phyloP scores from a whole-genome alignment of 202 grass and related monocot genomes.

The Saccharum hybrid region DNA sequence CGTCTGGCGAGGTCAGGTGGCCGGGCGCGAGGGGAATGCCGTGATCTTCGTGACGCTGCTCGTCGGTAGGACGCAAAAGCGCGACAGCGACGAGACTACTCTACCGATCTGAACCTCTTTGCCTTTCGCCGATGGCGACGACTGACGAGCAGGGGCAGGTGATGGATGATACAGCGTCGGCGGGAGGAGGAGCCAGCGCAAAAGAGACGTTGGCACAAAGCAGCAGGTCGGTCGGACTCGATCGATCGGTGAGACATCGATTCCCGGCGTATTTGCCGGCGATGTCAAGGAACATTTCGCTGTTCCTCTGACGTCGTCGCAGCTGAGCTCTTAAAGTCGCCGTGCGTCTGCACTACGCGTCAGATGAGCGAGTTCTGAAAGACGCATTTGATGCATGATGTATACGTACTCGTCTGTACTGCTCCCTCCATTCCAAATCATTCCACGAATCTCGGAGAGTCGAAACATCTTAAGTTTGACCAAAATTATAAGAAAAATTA shows the following conservation, averaged over 20 bases:
- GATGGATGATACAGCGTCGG: constrained; percentile 27
- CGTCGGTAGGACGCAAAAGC: constrained; percentile 35
- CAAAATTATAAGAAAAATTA: no score
- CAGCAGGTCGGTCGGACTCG: background rate
- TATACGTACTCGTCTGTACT: background rate
- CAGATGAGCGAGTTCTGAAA: background rate
- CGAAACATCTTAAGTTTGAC: no score
- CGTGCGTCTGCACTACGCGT: background rate
- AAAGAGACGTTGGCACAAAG: constrained; percentile 8
- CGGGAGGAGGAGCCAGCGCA: background rate
- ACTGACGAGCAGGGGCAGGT: background rate
- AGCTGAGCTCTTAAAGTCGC: background rate
- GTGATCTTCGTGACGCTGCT: constrained; percentile 31
- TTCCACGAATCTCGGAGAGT: no score
- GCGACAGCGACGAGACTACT: no score
- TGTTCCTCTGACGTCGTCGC: background rate
- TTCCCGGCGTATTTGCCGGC: constrained; percentile 37
- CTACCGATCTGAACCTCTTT: constrained; percentile 19
- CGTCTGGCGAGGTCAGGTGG: background rate
- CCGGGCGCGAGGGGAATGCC: background rate
- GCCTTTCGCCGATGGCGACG: background rate
- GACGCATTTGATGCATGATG: background rate
- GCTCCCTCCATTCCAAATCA: no score
- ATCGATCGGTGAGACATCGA: constrained; percentile 19
- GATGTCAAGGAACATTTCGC: constrained; percentile 37